Percentiles rank a stretch among this genome's conserved stretches.
These are phyloP conservation scores for sorghum (Sorghum bicolor) DNA, from an alignment of 176 grass and related monocot genomes.

Conservation along the genomic window DNA sequence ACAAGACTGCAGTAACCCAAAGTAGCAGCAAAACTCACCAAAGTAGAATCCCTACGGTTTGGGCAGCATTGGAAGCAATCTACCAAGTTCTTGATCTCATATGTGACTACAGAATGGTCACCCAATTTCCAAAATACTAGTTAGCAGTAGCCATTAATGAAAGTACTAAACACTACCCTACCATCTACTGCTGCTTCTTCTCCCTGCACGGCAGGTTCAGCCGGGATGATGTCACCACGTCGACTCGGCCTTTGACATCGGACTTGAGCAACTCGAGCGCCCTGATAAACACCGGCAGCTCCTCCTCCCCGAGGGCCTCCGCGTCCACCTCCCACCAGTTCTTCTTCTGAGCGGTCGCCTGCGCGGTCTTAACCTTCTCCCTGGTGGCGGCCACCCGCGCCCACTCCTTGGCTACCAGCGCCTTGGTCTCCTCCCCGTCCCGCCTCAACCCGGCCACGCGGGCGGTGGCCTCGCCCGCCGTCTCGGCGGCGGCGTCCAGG, in stretches of 20 bases:
- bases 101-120: not conserved
- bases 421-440: not conserved
- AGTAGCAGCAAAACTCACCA: not conserved
- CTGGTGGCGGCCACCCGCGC: not conserved
- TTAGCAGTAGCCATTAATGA: not conserved
- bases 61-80: not conserved
- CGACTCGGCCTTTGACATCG: not conserved
- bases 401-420: not conserved
- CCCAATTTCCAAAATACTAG: not conserved
- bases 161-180: not conserved
- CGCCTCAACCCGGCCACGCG: not conserved
- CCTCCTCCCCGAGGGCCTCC: slow-evolving; percentile 22
- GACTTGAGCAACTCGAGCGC: slow-evolving; percentile 25
- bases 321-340: slow-evolving; percentile 39
- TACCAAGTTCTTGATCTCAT: not conserved
- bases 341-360: not conserved
- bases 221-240: not conserved
- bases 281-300: slow-evolving; percentile 18
- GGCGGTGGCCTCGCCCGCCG: not conserved
- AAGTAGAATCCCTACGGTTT: not conserved
- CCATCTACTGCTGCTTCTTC: not conserved
- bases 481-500: not conserved
- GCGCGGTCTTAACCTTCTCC: not conserved
- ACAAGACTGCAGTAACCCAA: not conserved
- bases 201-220: not conserved